Percentiles rank a stretch among this genome's conserved stretches.
These are phyloP conservation scores for Senecio squalidus DNA, from an alignment of 140 eudicot genomes.

Conservation along the genomic window DNA sequence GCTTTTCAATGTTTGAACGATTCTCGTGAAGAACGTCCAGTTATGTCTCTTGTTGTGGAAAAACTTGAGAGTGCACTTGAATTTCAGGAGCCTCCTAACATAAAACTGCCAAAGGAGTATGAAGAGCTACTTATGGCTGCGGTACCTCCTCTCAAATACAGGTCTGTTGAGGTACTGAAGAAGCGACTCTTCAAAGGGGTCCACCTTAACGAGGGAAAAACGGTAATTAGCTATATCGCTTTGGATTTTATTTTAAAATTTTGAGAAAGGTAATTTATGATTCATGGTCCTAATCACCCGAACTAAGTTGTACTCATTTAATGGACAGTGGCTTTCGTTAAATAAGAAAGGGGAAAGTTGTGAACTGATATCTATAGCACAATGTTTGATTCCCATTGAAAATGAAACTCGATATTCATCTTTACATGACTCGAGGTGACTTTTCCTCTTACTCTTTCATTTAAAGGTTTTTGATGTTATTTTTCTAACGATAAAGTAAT, in stretches of 20 bases:
- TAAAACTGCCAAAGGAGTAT: neutral
- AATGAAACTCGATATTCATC: neutral
- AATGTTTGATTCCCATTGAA: slow-evolving; percentile 1
- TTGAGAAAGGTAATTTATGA: too few relatives aligned
- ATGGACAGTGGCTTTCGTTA: neutral
- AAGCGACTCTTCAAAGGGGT: neutral
- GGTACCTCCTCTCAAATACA: neutral
- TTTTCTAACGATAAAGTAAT: too few relatives aligned
- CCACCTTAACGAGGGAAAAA: neutral
- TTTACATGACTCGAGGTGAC: neutral
- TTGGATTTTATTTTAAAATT: too few relatives aligned
- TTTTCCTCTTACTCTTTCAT: neutral
- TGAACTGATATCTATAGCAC: neutral
- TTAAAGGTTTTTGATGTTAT: neutral
- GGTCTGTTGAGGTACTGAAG: neutral
- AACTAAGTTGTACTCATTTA: neutral
- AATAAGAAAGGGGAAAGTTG: neutral
- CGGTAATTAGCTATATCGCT: neutral
- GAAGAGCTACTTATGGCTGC: neutral
- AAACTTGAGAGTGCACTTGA: neutral
- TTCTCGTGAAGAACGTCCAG: slow-evolving; percentile 7
- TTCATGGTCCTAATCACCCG: too few relatives aligned
- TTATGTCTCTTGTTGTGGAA: neutral
- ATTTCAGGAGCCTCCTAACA: neutral
- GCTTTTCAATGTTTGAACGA: neutral